Percentiles rank a stretch among this genome's conserved stretches.
Conservation (phyloP, 345 rosid species). For the Syzygium oleosum region DNA sequence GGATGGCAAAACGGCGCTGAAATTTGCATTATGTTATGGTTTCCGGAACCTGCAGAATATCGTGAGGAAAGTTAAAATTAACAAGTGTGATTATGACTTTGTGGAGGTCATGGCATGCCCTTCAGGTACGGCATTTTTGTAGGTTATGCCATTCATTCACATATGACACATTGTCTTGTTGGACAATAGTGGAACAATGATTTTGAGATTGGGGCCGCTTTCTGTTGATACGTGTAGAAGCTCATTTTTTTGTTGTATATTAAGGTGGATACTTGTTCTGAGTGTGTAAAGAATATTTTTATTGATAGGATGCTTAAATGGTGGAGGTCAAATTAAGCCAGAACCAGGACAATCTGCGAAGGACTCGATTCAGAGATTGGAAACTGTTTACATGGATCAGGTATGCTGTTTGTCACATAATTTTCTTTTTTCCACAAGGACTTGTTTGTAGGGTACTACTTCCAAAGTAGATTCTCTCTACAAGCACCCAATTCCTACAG, state of each 20-base stretch:
- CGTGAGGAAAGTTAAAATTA: constrained; percentile 68
- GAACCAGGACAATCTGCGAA: constrained; percentile 69
- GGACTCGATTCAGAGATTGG: constrained; percentile 58
- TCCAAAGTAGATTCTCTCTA: background rate
- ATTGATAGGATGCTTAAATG: constrained; percentile 74
- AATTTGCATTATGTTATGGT: constrained; percentile 86
- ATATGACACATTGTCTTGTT: background rate
- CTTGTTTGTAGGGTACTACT: background rate
- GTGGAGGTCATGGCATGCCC: constrained; percentile 99
- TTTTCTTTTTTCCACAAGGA: background rate
- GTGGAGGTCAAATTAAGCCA: constrained; percentile 96
- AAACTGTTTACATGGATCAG: constrained; percentile 60
- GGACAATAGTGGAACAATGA: background rate
- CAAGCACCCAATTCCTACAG: no score
- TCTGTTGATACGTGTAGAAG: background rate
- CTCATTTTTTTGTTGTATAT: background rate
- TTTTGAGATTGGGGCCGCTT: background rate
- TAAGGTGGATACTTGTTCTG: background rate
- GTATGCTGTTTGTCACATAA: constrained; percentile 27
- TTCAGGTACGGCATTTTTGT: constrained; percentile 40
- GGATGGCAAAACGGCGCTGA: constrained; percentile 65
- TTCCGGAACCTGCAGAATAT: constrained; percentile 90
- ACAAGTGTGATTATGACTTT: constrained; percentile 77
- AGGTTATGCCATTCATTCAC: background rate
- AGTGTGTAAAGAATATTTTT: background rate